A percentile compares a stretch with the other conserved stretches of the same genome.
These are phyloP conservation scores for Penicillium sp. DNA, from an alignment of 2,329 filamentous ascomycete species.

Conservation along the genomic window DNA sequence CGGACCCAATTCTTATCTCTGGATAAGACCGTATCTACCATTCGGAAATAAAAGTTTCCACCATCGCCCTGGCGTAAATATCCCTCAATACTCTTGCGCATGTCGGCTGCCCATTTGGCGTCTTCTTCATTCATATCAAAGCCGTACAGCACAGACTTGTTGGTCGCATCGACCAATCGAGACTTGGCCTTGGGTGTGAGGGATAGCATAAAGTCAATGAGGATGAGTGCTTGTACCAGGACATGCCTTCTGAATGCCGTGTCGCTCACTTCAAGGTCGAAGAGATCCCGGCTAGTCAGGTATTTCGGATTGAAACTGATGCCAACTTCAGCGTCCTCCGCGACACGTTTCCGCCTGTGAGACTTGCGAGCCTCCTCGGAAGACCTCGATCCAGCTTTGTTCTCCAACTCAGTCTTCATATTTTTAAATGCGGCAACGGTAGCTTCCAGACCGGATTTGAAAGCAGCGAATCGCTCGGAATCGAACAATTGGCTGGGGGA, in stretches of 20 bases:
- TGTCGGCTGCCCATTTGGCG: conserved; percentile 76
- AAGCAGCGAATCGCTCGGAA: conserved; percentile 57
- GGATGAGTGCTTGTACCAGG: conserved; percentile 87
- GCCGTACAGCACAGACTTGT: conserved; percentile 83
- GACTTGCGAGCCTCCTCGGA: conserved; percentile 59
- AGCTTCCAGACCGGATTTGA: conserved; percentile 57
- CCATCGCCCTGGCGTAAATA: conserved; percentile 77
- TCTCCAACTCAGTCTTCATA: conserved; percentile 61
- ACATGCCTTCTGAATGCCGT: conserved; percentile 91
- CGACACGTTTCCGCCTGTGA: conserved; percentile 64
- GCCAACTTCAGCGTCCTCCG: conserved; percentile 56
- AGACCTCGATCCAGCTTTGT: conserved; percentile 53
- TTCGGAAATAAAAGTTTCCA: conserved; percentile 88
- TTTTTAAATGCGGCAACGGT: conserved; percentile 71
- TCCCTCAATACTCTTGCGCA: conserved; percentile 69
- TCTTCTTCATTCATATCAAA: conserved; percentile 77
- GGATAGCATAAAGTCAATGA: conserved; percentile 92
- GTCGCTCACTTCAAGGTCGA: conserved; percentile 93
- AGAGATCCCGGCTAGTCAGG: conserved; percentile 91
- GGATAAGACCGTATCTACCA: conserved; percentile 92
- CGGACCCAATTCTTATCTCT: conserved; percentile 98
- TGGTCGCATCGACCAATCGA: conserved; percentile 65
- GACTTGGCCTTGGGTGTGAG: conserved; percentile 76
- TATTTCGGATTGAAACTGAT: conserved; percentile 95
- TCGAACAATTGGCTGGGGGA: conserved; percentile 81